A percentile compares a stretch with the other conserved stretches of the same genome.
Conservation (phyloP, 257 asterid genomes). For the Leonotis leonurus region DNA sequence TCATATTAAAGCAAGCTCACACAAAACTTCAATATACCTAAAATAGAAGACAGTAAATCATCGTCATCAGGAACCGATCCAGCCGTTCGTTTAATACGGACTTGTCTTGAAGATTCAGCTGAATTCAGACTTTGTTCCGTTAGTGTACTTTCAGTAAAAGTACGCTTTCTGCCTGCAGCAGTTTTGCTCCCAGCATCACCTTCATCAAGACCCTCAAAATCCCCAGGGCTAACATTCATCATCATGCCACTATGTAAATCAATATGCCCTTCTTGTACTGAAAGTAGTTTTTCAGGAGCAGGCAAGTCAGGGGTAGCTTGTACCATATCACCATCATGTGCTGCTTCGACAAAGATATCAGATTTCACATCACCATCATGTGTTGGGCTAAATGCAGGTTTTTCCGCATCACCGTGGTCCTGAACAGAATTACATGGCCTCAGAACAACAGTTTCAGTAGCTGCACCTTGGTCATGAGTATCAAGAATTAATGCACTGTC, state of each 20-base stretch:
- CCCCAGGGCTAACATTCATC: conserved; percentile 47
- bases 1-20: too few species aligned
- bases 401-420: too few species aligned
- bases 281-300: conserved; percentile 66
- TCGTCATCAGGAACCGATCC: conserved; percentile 86
- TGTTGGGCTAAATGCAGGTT: too few species aligned
- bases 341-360: conserved; percentile 29
- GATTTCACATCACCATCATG: conserved; percentile 32
- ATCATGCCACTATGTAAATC: conserved; percentile 38
- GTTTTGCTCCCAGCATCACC: conserved; percentile 66
- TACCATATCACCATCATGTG: conserved; percentile 18
- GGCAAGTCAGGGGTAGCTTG: conserved; percentile 44
- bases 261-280: conserved; percentile 42
- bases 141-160: conserved; percentile 75
- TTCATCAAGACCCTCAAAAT: conserved; percentile 36
- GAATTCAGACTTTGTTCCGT: conserved; percentile 88
- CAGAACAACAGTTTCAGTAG: conserved; percentile 30
- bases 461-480: conserved; percentile 24
- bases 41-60: conserved; percentile 84
- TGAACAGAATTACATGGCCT: conserved; percentile 62
- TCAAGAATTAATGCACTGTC: conserved; percentile 21
- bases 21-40: conserved; percentile 43
- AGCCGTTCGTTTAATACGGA: conserved; percentile 48
- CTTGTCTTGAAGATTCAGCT: conserved; percentile 69
- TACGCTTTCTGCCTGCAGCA: conserved; percentile 74